Base-by-base conservation (phyloP, 1,284 basidiomycete genomes). In the Apiotrichum veenhuisii region DNA sequence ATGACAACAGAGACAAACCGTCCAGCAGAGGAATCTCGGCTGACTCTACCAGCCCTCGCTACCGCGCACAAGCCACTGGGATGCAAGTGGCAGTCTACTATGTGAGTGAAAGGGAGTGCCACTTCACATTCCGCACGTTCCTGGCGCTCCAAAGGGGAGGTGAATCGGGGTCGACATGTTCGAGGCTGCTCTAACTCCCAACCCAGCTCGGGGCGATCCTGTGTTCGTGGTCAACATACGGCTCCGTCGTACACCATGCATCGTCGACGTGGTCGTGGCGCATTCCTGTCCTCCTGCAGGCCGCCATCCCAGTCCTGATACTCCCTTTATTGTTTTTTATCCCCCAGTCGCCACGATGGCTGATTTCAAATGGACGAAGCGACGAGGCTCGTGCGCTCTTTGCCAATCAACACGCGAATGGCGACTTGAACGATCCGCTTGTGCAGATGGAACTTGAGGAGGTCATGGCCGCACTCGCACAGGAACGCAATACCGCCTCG, bases 211-310 rank as follows among this genome's bases (percentile, higher is more conserved):
- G 87, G 55, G 80, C 85, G n/a, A 61, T 64, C 38, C 33, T 53
- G 11, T 79, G 59, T 17, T 58, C 63, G 1, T 68, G 61, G 59
- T 23, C 63, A 10, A 60, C 59, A 2, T 63, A 54, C 41, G 67
- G 67, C 18, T 60, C 62, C 9, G 17, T 61, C 18, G 20, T 25
- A 8, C 15, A 25, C 22, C 25, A 46, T 43, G 61, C 50, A 45
- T 44, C 62, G 40, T 36, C 30, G 12, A 20, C 33, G 1, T 66
- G 62, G 62, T 50, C 43, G 38, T 69, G 59, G 64, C 76, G 86
- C 42, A 79, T 84, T 26, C 87, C 86, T 2, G 82, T 82, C 2
- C 72, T 87, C 18, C 77, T 87, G 2, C 87, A 89, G 72, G 38
- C 43, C 2, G 34, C 40, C 3, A 25, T 44, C 5, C 47, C 41